These are phyloP conservation scores for Fusarium sp. DNA, from an alignment of 2,329 filamentous ascomycete genomes.

Conservation along the genomic window DNA sequence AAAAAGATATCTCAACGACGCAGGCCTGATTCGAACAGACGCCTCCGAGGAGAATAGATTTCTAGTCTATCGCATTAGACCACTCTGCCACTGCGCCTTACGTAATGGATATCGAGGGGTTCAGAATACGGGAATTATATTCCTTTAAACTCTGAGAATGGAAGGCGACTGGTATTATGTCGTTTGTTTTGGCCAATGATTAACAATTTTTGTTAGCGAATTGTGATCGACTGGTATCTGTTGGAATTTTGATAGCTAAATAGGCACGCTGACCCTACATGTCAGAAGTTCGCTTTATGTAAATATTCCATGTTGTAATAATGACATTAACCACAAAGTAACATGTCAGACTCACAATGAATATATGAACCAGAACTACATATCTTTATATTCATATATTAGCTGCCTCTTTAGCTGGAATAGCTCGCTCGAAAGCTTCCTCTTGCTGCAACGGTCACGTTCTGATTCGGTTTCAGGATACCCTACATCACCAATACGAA, in stretches of 20 bases:
- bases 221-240: rapidly evolving
- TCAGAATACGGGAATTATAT: rapidly evolving
- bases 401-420: not conserved
- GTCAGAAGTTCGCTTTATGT: rapidly evolving
- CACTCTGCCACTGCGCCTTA: slow-evolving; percentile 4
- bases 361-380: rapidly evolving
- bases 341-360: rapidly evolving
- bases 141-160: rapidly evolving
- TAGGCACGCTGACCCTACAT: rapidly evolving
- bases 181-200: too few species aligned
- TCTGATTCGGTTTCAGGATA: not conserved
- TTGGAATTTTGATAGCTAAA: rapidly evolving
- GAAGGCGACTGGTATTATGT: too few species aligned
- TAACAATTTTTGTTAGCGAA: rapidly evolving
- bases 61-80: slow-evolving; percentile 5
- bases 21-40: slow-evolving; percentile 2
- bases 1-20: not conserved
- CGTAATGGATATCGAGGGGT: not conserved
- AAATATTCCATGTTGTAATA: rapidly evolving
- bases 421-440: rapidly evolving
- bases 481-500: not conserved
- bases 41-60: not conserved
- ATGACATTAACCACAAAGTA: not conserved
- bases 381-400: rapidly evolving
- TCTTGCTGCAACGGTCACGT: not conserved